Base-by-base conservation (phyloP, 202 grass and related monocot species). In the Schoenoplectus tabernaemontani region DNA sequence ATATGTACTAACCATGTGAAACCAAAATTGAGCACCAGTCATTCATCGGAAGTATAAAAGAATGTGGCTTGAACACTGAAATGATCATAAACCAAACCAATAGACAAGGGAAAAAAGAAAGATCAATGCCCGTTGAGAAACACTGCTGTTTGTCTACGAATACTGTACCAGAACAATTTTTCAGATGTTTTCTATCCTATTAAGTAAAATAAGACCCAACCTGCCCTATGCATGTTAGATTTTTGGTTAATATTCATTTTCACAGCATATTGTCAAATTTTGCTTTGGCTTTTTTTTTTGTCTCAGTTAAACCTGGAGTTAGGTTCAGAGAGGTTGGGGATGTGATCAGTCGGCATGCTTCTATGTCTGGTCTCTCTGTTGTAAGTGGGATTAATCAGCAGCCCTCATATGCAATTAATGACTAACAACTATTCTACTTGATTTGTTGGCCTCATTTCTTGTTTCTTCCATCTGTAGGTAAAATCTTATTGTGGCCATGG, bases 401-500 rank as follows among this genome's bases (percentile, higher is more conserved):
- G 33, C 51, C 58, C 43, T 78, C 64, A 59, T 72, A 72, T 85
- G 65, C 4, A 12, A 56, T 16, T 75, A 75, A 16, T 56, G 3
- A 37, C 71, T 56, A 56, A 53, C 43, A 24, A 24, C 39, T 82
- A 5, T 33, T 23, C 59, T 48, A 24, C 0, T 54, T 42, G 10
- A 17, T 58, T 28, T 74, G 19, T 47, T 56, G 13, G 38, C 9
- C 33, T 63, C 3, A 22, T 83, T 81, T 75, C 60, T 84, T 74
- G 57, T 41, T 37, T 82, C 9, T 78, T 38, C 88, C 41, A 54
- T 34, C 77, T 86, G 70, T 84, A 99, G 96, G 96, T 92, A 58
- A 99, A 95, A 91, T 99, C 96, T 78, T 95, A 93, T 80, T 99
- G 91, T 78, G 96, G 96, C 53, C 92, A 95, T 87, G 96, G 96